These are phyloP conservation scores for Podospora pseudocomata DNA, from an alignment of 495 filamentous ascomycete species.

Conservation along the genomic window DNA sequence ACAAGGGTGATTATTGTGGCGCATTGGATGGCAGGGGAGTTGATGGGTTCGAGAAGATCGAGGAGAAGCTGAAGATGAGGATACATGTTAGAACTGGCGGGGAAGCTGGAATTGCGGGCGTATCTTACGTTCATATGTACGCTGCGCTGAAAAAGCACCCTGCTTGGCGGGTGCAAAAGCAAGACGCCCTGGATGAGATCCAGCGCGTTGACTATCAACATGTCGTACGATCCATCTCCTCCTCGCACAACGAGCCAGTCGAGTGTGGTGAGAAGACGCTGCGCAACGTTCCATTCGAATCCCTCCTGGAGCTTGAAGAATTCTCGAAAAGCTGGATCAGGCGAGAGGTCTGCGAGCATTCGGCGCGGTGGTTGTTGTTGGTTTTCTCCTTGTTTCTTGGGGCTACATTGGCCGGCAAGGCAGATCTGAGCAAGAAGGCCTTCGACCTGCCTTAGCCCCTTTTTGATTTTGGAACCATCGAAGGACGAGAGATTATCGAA, in stretches of 20 bases:
- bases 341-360: slow-evolving; percentile 61
- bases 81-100: slow-evolving; percentile 6
- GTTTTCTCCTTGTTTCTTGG: slow-evolving; percentile 25
- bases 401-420: slow-evolving; percentile 56
- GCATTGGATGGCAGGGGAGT: slow-evolving; percentile 86
- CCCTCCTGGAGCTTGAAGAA: slow-evolving; percentile 96
- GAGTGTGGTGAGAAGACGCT: slow-evolving; percentile 79
- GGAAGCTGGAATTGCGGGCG: background rate
- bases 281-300: slow-evolving; percentile 96
- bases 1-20: slow-evolving; percentile 86
- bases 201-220: slow-evolving; percentile 82
- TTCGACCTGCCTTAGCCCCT: slow-evolving; percentile 92
- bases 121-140: slow-evolving; percentile 85
- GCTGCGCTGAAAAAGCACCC: slow-evolving; percentile 80
- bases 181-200: slow-evolving; percentile 88
- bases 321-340: slow-evolving; percentile 89
- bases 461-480: slow-evolving; percentile 81
- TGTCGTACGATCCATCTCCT: slow-evolving; percentile 77
- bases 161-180: slow-evolving; percentile 88
- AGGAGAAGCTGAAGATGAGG: slow-evolving; percentile 60
- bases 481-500: slow-evolving; percentile 97
- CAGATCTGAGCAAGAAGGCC: slow-evolving; percentile 95
- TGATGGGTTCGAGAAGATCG: slow-evolving; percentile 90
- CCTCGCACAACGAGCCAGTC: slow-evolving; percentile 81
- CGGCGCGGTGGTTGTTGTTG: slow-evolving; percentile 46